Evolutionary conservation across 768 basidiomycete genomes (phyloP), one percentile per base, ranked within the genome.

Genomic region (Hericium rajendrae): DNA sequence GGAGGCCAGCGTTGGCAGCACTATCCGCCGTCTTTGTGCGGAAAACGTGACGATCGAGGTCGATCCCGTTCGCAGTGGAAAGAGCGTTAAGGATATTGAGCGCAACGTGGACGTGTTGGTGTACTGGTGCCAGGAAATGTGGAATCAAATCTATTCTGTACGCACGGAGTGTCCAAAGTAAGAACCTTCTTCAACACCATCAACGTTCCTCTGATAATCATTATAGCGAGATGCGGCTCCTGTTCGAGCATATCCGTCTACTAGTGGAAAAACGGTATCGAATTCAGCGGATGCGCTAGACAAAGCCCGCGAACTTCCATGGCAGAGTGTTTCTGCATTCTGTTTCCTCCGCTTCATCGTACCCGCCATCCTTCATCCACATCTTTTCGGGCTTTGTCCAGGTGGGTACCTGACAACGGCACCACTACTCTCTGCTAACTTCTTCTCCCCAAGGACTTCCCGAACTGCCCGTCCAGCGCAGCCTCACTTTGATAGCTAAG

Each of bases 341-440:
- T 83, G 88, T 67, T 94, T 94, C 71, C 77, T 94, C 46, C 81
- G 92, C 43, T 92, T 94, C 69, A 86, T 94, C 59, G 88, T 91
- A 24, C 93, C 92, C 38, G 92, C 88, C 22, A 88, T 94, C 57
- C 76, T 94, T n/a, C 82, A 90, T 67, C 92, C 92, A 1, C 88
- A 92, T 69, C 71, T 91, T 4, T 94, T 90, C 66, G 85, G 88
- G 24, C 74, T 94, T 53, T 84, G 76, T 62, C 81, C 83, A 67
- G 90, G 90, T 88, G 68, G 37, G 73, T 51, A 38, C 3, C 16
- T n/a, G 24, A 12, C 49, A 28, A 54, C 22, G 40, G 22, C 6
- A 15, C 13, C 22, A 18, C 6, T 20, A n/a, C 26, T 6, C 22
- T 54, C 2, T 38, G 37, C 41, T 53, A 53, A 55, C 53, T 40